Evolutionary conservation across 2,329 filamentous ascomycete species (phyloP).

Genomic region (Hypoxylon sp.): DNA sequence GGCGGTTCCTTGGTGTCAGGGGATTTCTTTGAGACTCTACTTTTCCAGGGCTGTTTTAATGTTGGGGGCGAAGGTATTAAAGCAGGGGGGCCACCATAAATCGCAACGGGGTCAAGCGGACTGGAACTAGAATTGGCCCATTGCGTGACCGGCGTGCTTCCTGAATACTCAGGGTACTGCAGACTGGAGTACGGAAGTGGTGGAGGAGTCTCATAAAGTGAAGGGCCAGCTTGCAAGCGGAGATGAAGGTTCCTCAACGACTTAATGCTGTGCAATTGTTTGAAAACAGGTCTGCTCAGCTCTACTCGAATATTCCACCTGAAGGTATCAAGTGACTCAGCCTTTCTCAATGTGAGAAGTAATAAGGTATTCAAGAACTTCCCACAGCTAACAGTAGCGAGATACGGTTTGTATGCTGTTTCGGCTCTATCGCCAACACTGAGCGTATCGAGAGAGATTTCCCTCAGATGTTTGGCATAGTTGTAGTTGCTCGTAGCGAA

Average conservation of each 20-base stretch:
- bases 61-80: constrained; percentile 54
- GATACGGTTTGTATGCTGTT: constrained; percentile 67
- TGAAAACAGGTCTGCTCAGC: constrained; percentile 71
- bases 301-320: constrained; percentile 77
- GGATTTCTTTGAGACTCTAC: constrained; percentile 55
- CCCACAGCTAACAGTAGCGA: constrained; percentile 70
- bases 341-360: constrained; percentile 69
- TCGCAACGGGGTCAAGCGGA: constrained; percentile 33
- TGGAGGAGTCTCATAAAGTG: constrained; percentile 67
- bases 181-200: constrained; percentile 59
- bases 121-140: constrained; percentile 23
- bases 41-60: constrained; percentile 57
- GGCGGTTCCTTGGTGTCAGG: constrained; percentile 59
- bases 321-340: constrained; percentile 70
- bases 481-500: constrained; percentile 75
- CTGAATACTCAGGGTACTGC: constrained; percentile 16
- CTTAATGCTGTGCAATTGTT: constrained; percentile 67
- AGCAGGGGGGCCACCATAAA: constrained; percentile 49
- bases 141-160: constrained; percentile 1
- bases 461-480: constrained; percentile 71
- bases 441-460: constrained; percentile 70
- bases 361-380: constrained; percentile 76
- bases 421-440: constrained; percentile 69
- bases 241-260: constrained; percentile 69
- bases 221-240: constrained; percentile 71